Base-by-base conservation (phyloP, 371 early-diverging fungal genomes). In the Syncephalis fuscata region DNA sequence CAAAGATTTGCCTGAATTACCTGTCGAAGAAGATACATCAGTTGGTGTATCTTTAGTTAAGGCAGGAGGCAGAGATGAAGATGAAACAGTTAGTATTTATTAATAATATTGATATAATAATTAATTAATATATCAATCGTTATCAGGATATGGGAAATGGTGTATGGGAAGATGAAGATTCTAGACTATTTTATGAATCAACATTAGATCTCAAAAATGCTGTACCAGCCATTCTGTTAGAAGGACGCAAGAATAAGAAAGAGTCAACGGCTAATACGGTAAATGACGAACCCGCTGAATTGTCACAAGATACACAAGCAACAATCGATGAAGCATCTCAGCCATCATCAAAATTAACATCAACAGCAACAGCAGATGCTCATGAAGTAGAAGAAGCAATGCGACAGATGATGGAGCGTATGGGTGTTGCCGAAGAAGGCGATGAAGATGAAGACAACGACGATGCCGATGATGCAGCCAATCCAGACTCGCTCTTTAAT, bases 121-220 rank as follows among this genome's bases (percentile, higher is more conserved):
- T 43, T 22, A 15, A n/a, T 26, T 8, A 50, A 22, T 21, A 24
- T 53, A 11, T 50, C 43, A 3, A 53, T 46, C 21, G 51, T 44
- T 36, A 66, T 57, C 69, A 77, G 38, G 62, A 57, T 19, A 15
- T 57, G 9, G 57, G 60, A n/a, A 70, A 64, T 49, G 73, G 83
- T 22, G 62, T 78, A 15, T 92, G 88, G 82, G 88, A 88, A 57
- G 89, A 92, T 61, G 88, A 89, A 19, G 89, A 88, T 49, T 74
- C 80, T 9, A 71, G 78, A 17, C 66, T 68, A 23, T 92, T 92
- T 60, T 92, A 89, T 55, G 85, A 88, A 49, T 73, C 80, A 44
- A 50, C 88, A 3, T 59, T 83, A 16, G 84, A 89, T 58, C 67
- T 92, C 25, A 65, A 71, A 42, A 65, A 74, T 1, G 59, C 80